Evolutionary conservation across 768 basidiomycete species (phyloP), one percentile per base, ranked within the genome.

Genomic region (Piloderma croceum): DNA sequence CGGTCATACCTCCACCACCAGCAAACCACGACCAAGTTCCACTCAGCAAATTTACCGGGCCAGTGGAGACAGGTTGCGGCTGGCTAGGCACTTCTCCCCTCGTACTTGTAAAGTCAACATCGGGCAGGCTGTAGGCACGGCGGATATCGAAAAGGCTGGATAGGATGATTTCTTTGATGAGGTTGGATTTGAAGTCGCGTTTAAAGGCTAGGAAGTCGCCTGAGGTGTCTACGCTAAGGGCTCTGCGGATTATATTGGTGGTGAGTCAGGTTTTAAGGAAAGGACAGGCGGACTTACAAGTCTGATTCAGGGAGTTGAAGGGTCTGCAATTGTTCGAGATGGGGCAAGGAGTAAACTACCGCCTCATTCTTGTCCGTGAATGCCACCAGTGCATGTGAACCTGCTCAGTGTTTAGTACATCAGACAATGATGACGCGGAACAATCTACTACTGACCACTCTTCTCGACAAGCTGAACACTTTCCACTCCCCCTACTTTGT

Each of bases 11-110:
- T 43, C 67, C 65, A 5, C 66, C 71, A 42, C 69, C 72, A 3
- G 65, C 61, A 43, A 84, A 69, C 68, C 79, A 81, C 3, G 76
- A 71, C n/a, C n/a, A n/a, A n/a, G n/a, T n/a, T n/a, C n/a, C n/a
- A 21, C 74, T 67, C 12, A 80, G 54, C 6, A 77, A 47, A 17
- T 79, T 78, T 6, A 73, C 48, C 11, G 79, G 80, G 0, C 76
- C 80, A 22, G 77, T 57, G 12, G 77, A 70, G 3, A 82, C 70
- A 9, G 79, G 81, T 42, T 76, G 73, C 2, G 82, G 83, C 46
- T 78, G 74, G 21, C 73, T 44, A n/a, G 80, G 76, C 0, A 77
- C 54, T 1, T 50, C 46, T 5, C 64, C 63, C 38, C 63, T 64
- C 5, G 69, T 67, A 33, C 54, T 53, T 2, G 62, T 52, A 34